These are phyloP conservation scores for Xylariaceae sp. DNA, from an alignment of 2,329 filamentous ascomycete genomes.

Conservation along the genomic window DNA sequence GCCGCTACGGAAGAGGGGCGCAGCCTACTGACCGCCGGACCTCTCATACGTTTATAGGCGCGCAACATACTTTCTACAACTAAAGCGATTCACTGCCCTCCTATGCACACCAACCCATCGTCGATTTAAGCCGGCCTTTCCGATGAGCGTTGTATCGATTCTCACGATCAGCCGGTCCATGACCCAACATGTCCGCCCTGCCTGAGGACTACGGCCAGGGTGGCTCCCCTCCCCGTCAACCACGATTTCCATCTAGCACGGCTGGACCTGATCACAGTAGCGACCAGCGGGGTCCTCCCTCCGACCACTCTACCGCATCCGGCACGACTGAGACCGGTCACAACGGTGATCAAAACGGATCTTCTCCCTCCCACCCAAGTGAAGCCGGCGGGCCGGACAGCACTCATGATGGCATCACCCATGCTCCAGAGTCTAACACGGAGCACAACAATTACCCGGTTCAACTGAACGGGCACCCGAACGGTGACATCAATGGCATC, in stretches of 20 bases:
- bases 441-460: not conserved
- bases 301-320: not conserved
- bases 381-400: not conserved
- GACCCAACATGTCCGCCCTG: conserved; percentile 14
- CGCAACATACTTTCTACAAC: not conserved
- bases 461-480: not conserved
- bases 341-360: not conserved
- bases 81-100: not conserved
- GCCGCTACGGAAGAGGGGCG: not conserved
- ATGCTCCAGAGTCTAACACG: not conserved
- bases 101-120: not conserved
- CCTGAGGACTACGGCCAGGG: conserved; percentile 1
- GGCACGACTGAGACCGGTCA: not conserved
- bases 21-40: not conserved
- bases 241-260: not conserved
- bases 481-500: too few relatives aligned
- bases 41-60: not conserved
- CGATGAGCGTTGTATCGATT: conserved; percentile 7
- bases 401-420: not conserved
- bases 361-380: not conserved
- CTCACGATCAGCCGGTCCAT: conserved; percentile 9
- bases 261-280: not conserved
- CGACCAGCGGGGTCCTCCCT: not conserved
- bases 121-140: not conserved
- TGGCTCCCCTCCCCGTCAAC: not conserved